Evolutionary conservation across 2,329 filamentous ascomycete genomes (phyloP).

Genomic region (Cladosporium sp.): DNA sequence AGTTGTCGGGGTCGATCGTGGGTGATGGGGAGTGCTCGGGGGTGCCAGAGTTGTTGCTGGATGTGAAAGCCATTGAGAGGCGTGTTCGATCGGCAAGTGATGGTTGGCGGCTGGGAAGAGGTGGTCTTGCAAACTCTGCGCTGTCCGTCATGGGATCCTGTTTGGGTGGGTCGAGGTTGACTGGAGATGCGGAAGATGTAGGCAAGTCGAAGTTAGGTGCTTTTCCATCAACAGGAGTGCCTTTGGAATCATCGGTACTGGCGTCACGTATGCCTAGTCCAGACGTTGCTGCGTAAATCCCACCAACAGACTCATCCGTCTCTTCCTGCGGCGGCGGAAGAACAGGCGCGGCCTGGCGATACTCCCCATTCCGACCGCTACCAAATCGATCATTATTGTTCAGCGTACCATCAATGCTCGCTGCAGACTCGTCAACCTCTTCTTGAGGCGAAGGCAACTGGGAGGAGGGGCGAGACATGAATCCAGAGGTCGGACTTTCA

Average conservation of each 20-base stretch:
- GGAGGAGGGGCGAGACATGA: conserved; percentile 2
- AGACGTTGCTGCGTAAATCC: not conserved
- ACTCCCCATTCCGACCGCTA: not conserved
- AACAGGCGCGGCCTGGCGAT: not conserved
- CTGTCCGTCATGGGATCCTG: not conserved
- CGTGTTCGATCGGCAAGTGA: conserved; percentile 50
- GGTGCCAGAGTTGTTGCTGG: not conserved
- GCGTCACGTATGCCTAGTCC: not conserved
- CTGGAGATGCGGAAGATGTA: not conserved
- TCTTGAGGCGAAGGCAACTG: conserved; percentile 11
- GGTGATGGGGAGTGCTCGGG: conserved; percentile 1
- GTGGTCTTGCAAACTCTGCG: conserved; percentile 28
- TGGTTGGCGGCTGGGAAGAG: not conserved
- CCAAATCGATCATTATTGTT: not conserved
- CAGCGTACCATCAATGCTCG: not conserved
- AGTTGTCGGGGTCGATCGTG: conserved; percentile 24
- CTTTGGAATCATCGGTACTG: not conserved
- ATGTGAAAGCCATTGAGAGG: conserved; percentile 44
- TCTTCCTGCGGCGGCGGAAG: conserved; percentile 12
- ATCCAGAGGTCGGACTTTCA: conserved; percentile 9
- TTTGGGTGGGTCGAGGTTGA: conserved; percentile 8
- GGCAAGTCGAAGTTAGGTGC: conserved; percentile 5
- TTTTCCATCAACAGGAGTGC: not conserved
- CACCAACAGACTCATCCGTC: not conserved
- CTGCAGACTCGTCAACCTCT: conserved; percentile 1